These are phyloP conservation scores for Euphorbia peplus DNA, from an alignment of 345 rosid species.

Conservation along the genomic window DNA sequence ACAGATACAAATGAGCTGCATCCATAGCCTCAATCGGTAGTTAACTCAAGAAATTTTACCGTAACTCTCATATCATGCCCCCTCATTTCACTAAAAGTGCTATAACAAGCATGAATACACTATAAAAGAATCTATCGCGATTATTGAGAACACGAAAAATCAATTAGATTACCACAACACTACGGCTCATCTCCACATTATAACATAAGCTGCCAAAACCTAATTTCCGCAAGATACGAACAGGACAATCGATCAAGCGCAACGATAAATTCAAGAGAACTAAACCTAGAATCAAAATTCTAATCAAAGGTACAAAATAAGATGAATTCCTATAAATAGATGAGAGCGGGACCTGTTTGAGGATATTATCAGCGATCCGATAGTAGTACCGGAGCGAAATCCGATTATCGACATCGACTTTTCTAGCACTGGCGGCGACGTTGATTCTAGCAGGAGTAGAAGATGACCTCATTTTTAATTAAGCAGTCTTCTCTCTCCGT, in stretches of 20 bases:
- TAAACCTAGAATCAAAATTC: slow-evolving; percentile 1
- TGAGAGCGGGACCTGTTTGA: slow-evolving; percentile 58
- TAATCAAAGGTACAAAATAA: not conserved
- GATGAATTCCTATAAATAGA: not conserved
- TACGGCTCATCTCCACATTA: not conserved
- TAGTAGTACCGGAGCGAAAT: slow-evolving; percentile 73
- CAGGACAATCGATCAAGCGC: not conserved
- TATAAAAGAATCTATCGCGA: not conserved
- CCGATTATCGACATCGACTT: slow-evolving; percentile 75
- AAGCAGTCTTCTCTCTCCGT: not conserved
- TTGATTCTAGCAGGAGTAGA: slow-evolving; percentile 44
- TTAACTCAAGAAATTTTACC: not conserved
- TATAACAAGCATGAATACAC: not conserved
- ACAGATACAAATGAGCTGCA: not conserved
- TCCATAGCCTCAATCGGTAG: not conserved
- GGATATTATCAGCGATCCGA: slow-evolving; percentile 89
- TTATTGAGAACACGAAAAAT: not conserved
- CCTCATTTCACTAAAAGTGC: not conserved
- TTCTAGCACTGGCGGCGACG: slow-evolving; percentile 68
- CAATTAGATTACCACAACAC: not conserved
- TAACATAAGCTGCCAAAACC: not conserved
- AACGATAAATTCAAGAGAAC: not conserved
- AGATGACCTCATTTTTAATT: slow-evolving; percentile 45
- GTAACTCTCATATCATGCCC: not conserved
- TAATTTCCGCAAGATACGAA: not conserved